Percentiles rank a stretch among this genome's conserved stretches.
These are phyloP conservation scores for Rhodotorula sp. DNA, from an alignment of 1,284 basidiomycete genomes.

Conservation along the genomic window DNA sequence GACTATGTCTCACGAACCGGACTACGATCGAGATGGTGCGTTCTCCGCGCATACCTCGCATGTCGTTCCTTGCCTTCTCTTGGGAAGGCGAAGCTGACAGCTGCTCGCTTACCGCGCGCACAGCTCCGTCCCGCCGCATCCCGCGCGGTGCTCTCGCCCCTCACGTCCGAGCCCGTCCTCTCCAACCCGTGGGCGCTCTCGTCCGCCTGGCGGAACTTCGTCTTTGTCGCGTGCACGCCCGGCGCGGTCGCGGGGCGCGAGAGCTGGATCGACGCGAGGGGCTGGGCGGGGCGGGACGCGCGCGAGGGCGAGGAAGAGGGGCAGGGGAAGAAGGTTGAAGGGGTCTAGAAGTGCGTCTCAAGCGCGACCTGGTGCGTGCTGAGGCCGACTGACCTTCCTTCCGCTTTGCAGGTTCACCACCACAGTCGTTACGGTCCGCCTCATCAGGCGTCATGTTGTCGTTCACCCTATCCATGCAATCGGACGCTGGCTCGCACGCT, in stretches of 20 bases:
- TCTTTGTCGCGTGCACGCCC: conserved; percentile 7
- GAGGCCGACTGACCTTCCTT: too few species aligned
- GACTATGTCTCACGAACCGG: conserved; percentile 75
- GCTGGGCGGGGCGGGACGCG: conserved; percentile 10
- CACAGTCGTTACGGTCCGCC: too few species aligned
- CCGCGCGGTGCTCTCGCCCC: conserved; percentile 19
- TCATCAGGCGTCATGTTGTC: too few species aligned
- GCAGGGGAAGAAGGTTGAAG: background rate
- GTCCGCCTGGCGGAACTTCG: background rate
- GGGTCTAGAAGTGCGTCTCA: background rate
- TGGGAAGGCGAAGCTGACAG: too few species aligned
- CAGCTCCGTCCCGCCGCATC: conserved; percentile 32
- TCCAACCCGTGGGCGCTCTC: conserved; percentile 5
- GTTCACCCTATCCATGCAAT: too few species aligned
- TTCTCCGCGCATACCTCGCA: background rate
- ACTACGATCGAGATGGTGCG: conserved; percentile 91
- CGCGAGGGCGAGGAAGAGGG: background rate
- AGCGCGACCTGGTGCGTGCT: too few species aligned
- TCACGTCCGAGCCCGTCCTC: background rate
- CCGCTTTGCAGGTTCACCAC: background rate
- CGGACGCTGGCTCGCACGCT: too few species aligned
- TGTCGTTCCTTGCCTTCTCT: background rate
- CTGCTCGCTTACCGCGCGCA: too few species aligned
- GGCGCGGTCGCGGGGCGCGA: conserved; percentile 1
- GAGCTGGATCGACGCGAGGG: conserved; percentile 5